A percentile compares a stretch with the other conserved stretches of the same genome.
Evolutionary conservation across 176 grass and related monocot genomes (phyloP).

Genomic region (Bromus sterilis): DNA sequence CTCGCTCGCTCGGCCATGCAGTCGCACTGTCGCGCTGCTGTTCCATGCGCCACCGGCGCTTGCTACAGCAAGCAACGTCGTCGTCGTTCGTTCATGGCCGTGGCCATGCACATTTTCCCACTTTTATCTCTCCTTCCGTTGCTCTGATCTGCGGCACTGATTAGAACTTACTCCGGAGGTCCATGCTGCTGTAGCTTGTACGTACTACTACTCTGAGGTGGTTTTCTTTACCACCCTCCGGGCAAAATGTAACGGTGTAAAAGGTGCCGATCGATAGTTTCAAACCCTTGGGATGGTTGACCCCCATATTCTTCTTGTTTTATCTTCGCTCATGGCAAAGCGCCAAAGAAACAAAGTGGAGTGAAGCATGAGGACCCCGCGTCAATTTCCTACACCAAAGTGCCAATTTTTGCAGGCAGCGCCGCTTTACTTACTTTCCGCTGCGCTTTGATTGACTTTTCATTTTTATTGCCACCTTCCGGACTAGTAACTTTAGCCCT

Average conservation of each 20-base stretch:
- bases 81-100: neutral
- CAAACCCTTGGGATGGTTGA: neutral
- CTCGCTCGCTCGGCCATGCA: no score
- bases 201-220: neutral
- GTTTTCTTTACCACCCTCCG: neutral
- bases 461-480: conserved; percentile 20
- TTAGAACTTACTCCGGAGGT: neutral
- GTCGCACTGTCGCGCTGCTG: neutral
- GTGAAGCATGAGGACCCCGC: neutral
- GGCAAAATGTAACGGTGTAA: neutral
- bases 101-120: neutral
- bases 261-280: neutral
- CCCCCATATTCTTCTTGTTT: neutral
- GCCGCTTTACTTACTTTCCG: conserved; percentile 2
- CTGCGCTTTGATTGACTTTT: conserved; percentile 30
- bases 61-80: neutral
- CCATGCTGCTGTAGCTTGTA: neutral
- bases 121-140: neutral
- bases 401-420: neutral
- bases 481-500: conserved; percentile 28
- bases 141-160: neutral
- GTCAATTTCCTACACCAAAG: neutral
- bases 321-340: neutral
- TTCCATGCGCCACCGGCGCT: neutral
- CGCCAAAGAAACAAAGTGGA: neutral